Evolutionary conservation across 2,329 filamentous ascomycete species (phyloP), one percentile per base, ranked within the genome.

Genomic region (Geosmithia flava): DNA sequence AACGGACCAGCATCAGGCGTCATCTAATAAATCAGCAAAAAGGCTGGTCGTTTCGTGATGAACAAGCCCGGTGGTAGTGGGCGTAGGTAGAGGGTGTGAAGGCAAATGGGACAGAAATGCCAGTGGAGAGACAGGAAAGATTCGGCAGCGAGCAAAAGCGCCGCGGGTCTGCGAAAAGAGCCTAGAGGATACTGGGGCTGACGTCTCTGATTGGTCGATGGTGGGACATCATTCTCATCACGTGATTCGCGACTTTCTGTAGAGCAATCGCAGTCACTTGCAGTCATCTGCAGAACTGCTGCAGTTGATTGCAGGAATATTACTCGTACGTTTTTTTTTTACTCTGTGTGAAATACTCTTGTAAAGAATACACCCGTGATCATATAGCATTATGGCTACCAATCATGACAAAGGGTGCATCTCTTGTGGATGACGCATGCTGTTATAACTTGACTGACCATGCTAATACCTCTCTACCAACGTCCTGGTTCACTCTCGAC

Each of bases 1-100:
- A 60, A 60, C 60, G 57, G 56, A 58, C 62, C 67, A 62, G 62
- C 61, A 65, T 59, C 59, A 57, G 50, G 49, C 47, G 50, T 51
- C 55, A 58, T 58, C 47, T 54, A 53, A 51, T 55, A 50, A 48
- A 49, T 52, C 50, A 53, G 33, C 15, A 37, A 37, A 37, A 37
- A 11, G 33, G 33, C 33, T 37, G 33, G 33, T 37, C 33, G 33
- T 37, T 37, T 37, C 33, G 33, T 37, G 33, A 16, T 7, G 11
- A 37, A 37, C 5, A 13, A 16, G 15, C 11, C 33, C 33, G 33
- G 10, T 11, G 33, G 33, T 37, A 37, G 33, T 16, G 33, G 33
- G 33, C 33, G 33, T 37, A 16, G 33, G 15, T 37, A 13, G 33
- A 37, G 33, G 33, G 33, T 37, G 33, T 37, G 33, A 37, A 37